Evolutionary conservation across 345 rosid genomes (phyloP).

Genomic region (Jatropha curcas): DNA sequence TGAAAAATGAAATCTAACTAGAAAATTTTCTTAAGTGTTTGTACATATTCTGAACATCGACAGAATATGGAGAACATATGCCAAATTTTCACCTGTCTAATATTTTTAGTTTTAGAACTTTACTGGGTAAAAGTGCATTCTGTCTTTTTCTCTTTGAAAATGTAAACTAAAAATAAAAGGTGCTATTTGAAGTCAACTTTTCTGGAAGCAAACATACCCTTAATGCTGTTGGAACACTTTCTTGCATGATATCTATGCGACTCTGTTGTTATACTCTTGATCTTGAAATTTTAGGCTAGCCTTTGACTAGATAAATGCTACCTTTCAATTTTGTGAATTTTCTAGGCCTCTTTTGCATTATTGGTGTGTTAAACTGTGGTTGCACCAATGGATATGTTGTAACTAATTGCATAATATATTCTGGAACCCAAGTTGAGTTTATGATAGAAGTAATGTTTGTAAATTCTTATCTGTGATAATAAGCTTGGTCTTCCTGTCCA

Average conservation of each 20-base stretch:
- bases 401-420: background rate
- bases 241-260: background rate
- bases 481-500: background rate
- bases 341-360: conserved; percentile 1
- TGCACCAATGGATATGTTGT: background rate
- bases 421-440: background rate
- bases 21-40: too few relatives aligned
- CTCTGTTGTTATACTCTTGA: background rate
- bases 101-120: background rate
- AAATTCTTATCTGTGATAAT: background rate
- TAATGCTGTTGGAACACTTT: background rate
- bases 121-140: background rate
- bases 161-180: background rate
- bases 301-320: background rate
- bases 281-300: background rate
- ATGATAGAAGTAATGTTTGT: background rate
- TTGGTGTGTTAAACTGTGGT: background rate
- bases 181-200: background rate
- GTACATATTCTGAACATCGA: too few relatives aligned
- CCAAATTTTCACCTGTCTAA: background rate
- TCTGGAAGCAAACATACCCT: background rate
- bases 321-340: background rate
- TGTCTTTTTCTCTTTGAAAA: background rate
- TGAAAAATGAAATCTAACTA: background rate
- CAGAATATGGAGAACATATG: background rate